Base-by-base conservation (phyloP, 2,329 filamentous ascomycete genomes). In the Paraphaeosphaeria minitans region DNA sequence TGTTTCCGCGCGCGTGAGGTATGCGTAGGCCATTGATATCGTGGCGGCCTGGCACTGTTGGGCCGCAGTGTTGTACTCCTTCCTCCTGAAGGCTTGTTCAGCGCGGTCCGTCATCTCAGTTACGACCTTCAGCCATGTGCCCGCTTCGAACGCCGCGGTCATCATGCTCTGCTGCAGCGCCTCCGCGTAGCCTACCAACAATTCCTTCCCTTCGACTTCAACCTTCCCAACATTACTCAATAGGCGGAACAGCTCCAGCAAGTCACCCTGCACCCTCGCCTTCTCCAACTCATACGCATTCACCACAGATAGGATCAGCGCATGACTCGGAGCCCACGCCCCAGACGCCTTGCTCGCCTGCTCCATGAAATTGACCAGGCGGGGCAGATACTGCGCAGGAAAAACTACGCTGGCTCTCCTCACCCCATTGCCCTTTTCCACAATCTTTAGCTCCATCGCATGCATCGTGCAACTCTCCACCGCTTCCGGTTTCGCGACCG, bases 281-380 rank as follows among this genome's bases (percentile, higher is more conserved):
- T 67, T 39, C 6, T 66, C 61, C 42, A 71, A 68, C 4, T 51
- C 56, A 47, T 75, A 75, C 9, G 59, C 68, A 19, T 73, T 72
- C 22, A 56, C 16, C 0, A 75, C 57, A 9, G 53, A 60, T 16
- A 75, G 56, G 52, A 65, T 67, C 2, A 76, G 52, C 0, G 57
- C 50, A 19, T 73, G 72, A 0, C 37, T 45, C 0, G 57, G 60
- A 7, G 68, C 67, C 74, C 74, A 76, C 0, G 60, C 55, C 10
- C 50, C 55, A 0, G 65, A 65, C 2, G 70, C 60, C 3, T 57
- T 29, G 37, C 61, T 65, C 5, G 70, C 71, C 45, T 70, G 64
- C n/a, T 69, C 63, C 22, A 75, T 56, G 62, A 75, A 76, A 56
- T 74, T 72, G 46, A 76, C 67, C n/a, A 76, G 55, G 0, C 73